Conservation (phyloP, 176 grass and related monocot species). For the Olyra latifolia region DNA sequence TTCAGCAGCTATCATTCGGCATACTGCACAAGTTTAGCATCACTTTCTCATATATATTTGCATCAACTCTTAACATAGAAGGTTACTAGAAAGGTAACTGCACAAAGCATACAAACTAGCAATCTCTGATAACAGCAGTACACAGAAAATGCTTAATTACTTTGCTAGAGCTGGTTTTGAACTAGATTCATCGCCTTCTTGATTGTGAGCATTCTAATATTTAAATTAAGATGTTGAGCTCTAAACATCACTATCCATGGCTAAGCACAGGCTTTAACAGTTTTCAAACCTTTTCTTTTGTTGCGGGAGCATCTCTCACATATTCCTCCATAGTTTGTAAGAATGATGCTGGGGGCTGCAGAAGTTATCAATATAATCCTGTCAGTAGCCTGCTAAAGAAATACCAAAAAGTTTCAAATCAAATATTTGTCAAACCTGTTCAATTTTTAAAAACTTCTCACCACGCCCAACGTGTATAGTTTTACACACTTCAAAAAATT, state of each 20-base stretch:
- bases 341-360: conserved; percentile 93
- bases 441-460: conserved; percentile 92
- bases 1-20: background rate
- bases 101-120: background rate
- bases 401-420: background rate
- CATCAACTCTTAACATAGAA: background rate
- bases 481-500: conserved; percentile 99
- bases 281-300: conserved; percentile 70
- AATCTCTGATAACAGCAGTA: background rate
- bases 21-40: conserved; percentile 20
- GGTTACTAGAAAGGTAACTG: background rate
- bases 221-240: conserved; percentile 3
- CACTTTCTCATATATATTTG: conserved; percentile 2
- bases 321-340: conserved; percentile 96
- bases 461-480: conserved; percentile 80
- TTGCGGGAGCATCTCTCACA: conserved; percentile 76
- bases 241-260: conserved; percentile 4
- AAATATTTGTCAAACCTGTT: conserved; percentile 60
- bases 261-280: background rate
- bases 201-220: background rate
- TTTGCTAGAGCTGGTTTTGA: background rate
- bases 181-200: background rate
- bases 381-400: conserved; percentile 21
- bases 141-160: background rate
- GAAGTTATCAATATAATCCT: conserved; percentile 26